These are phyloP conservation scores for Metarhizium robertsii DNA, from an alignment of 2,329 filamentous ascomycete genomes.

Conservation along the genomic window DNA sequence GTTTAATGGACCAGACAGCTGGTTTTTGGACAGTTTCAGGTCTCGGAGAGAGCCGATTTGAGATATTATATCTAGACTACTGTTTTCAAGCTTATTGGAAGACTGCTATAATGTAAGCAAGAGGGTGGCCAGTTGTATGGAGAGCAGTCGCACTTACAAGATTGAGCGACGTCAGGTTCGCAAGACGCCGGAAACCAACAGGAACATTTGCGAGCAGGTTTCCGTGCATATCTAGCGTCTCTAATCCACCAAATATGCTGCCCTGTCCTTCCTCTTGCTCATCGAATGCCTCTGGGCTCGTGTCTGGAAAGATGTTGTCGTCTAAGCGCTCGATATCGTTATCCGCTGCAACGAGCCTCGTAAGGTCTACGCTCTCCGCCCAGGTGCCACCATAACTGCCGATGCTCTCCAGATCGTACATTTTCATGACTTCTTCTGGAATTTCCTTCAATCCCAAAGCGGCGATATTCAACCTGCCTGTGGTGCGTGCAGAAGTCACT, in stretches of 20 bases:
- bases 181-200: constrained; percentile 62
- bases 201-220: constrained; percentile 69
- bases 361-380: constrained; percentile 87
- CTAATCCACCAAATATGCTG: constrained; percentile 73
- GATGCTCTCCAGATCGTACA: constrained; percentile 74
- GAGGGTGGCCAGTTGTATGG: background rate
- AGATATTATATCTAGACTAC: constrained; percentile 61
- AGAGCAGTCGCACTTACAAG: constrained; percentile 43
- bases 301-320: constrained; percentile 72
- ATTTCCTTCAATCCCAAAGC: constrained; percentile 73
- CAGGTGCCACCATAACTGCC: constrained; percentile 59
- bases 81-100: constrained; percentile 69
- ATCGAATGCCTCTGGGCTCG: constrained; percentile 43
- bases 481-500: constrained; percentile 61
- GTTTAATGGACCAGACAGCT: constrained; percentile 59
- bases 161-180: constrained; percentile 71
- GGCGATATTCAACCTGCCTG: constrained; percentile 80
- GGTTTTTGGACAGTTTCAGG: constrained; percentile 72
- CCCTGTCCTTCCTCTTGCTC: constrained; percentile 58
- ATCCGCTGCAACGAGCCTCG: constrained; percentile 75
- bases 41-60: constrained; percentile 68
- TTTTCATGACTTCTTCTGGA: constrained; percentile 72
- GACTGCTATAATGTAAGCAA: constrained; percentile 40
- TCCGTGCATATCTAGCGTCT: constrained; percentile 76
- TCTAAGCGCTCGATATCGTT: constrained; percentile 73